phyloP scores from a whole-genome alignment of 306 rosid species.

The Hylodesmum podocarpum region DNA sequence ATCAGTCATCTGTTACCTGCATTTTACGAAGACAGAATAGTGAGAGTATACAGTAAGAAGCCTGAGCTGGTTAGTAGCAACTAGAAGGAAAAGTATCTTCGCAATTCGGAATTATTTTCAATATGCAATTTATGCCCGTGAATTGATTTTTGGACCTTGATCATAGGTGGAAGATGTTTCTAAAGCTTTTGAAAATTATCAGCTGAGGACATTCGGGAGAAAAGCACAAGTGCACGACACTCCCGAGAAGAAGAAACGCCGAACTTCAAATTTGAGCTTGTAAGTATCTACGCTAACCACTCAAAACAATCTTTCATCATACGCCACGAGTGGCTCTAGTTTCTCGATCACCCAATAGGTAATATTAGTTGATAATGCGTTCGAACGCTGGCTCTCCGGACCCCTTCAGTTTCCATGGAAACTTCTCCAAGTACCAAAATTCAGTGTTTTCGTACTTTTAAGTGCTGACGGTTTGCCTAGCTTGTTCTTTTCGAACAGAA shows the following conservation, averaged over 20 bases:
- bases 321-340: neutral
- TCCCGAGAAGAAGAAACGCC: constrained; percentile 73
- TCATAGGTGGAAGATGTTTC: constrained; percentile 76
- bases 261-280: neutral
- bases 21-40: constrained; percentile 66
- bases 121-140: neutral
- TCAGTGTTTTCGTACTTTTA: neutral
- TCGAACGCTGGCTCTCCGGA: neutral
- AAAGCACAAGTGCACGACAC: constrained; percentile 76
- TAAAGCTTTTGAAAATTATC: constrained; percentile 79
- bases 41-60: constrained; percentile 81
- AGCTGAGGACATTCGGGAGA: constrained; percentile 64
- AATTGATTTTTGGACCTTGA: constrained; percentile 13
- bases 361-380: neutral
- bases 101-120: neutral
- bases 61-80: constrained; percentile 73
- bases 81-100: neutral
- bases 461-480: neutral
- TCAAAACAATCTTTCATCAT: neutral
- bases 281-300: constrained; percentile 4
- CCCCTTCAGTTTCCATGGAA: neutral
- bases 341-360: neutral
- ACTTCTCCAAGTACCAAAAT: neutral
- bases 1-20: constrained; percentile 84
- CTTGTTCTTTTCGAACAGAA: neutral